Base-by-base conservation (phyloP, 495 filamentous ascomycete species). In the Aspergillus campestris region DNA sequence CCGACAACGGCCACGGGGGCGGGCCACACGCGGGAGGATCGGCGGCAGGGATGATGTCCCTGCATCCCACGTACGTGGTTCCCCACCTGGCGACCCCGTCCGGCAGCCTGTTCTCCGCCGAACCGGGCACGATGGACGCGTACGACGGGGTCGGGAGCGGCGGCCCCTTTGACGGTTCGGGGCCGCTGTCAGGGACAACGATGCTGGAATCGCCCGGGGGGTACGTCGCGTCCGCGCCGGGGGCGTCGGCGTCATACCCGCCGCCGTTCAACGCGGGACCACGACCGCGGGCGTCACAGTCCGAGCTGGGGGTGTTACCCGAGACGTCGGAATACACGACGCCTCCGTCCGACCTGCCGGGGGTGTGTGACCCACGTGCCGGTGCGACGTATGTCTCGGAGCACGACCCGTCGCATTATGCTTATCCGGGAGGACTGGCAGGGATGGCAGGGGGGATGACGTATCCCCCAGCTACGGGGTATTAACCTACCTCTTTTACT, bases 191-290 rank as follows among this genome's bases (percentile, higher is more conserved):
- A n/a, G 46, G 52, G 42, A 11, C 36, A 4, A 24, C 18, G 18
- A 24, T 57, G 30, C 27, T 39, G 31, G 38, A 34, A 9, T 31
- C 35, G 39, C 42, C 41, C 38, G 56, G 45, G 44, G 38, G 38
- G 11, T 13, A 30, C 5, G 45, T 31, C 40, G 50, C 48, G 41
- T 27, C 45, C 40, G 49, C 60, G 46, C 65, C 64, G 54, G 60
- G 61, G 47, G 59, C 52, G 43, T 64, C 64, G 12, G 59, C 62
- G 45, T 61, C 65, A 38, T 70, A 70, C 38, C 67, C 67, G 38
- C 64, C 62, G n/a, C 60, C 61, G 9, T 70, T 49, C 42, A 65
- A 67, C 44, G 42, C 64, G 14, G 51, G 59, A 31, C 59, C 56
- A 28, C 47, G 59, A 32, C 40, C 48, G 6, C 52, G 47, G 30